These are phyloP conservation scores for Hansenula lynferdii DNA, from an alignment of 1,139 yeast genomes.

Conservation along the genomic window DNA sequence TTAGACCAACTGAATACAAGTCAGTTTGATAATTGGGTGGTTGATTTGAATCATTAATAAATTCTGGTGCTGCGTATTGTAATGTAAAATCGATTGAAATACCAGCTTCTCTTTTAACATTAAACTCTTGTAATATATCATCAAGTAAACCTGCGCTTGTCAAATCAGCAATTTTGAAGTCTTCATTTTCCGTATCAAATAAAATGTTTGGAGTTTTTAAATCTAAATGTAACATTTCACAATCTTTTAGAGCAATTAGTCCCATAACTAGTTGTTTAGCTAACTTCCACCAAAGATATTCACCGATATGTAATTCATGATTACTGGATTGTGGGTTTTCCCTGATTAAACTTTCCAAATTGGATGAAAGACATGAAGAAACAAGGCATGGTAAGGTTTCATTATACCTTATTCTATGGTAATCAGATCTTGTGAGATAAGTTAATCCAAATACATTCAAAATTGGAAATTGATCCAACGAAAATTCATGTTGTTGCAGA, in stretches of 20 bases:
- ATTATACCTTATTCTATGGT: slow-evolving; percentile 9
- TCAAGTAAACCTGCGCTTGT: slow-evolving; percentile 25
- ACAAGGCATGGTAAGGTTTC: slow-evolving; percentile 28
- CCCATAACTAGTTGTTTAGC: slow-evolving; percentile 22
- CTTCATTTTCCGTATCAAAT: slow-evolving; percentile 11
- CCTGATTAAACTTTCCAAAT: slow-evolving; percentile 20
- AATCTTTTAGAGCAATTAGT: slow-evolving; percentile 19
- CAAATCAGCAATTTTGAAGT: slow-evolving; percentile 32
- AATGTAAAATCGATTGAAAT: slow-evolving; percentile 28
- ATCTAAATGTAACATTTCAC: slow-evolving; percentile 30
- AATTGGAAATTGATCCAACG: slow-evolving; percentile 22
- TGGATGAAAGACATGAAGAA: slow-evolving; percentile 21
- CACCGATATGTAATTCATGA: slow-evolving; percentile 20
- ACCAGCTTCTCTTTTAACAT: slow-evolving; percentile 10
- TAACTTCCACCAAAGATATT: slow-evolving; percentile 26
- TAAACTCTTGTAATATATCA: slow-evolving; percentile 12
- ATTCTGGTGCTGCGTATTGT: slow-evolving; percentile 33
- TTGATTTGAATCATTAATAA: slow-evolving; percentile 17
- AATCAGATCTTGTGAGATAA: slow-evolving; percentile 11
- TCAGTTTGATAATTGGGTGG: slow-evolving; percentile 27
- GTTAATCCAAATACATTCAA: slow-evolving; percentile 26
- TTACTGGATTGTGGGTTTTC: not conserved
- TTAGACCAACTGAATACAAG: slow-evolving; percentile 29
- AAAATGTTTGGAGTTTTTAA: slow-evolving; percentile 31
- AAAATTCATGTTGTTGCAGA: slow-evolving; percentile 10